Conservation (phyloP, 768 basidiomycete genomes). For the Boletus sp. region DNA sequence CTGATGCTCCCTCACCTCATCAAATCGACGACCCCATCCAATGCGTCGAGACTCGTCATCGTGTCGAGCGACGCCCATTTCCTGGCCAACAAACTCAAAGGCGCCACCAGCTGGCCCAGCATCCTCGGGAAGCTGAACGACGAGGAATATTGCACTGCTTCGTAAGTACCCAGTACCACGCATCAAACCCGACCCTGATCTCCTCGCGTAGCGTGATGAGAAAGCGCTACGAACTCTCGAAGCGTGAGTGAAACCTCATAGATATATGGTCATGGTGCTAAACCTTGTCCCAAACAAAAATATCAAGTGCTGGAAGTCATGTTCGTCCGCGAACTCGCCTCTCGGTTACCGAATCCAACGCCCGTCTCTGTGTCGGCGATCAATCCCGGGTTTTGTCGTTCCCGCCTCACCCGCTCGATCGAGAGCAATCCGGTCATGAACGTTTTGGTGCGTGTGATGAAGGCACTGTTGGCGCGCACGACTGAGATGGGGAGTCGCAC, state of each 20-base stretch:
- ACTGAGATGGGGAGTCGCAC: conserved; percentile 37
- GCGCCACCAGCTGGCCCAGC: conserved; percentile 13
- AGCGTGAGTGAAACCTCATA: conserved; percentile 16
- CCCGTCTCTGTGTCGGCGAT: conserved; percentile 31
- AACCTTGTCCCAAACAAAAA: not conserved
- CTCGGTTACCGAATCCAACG: conserved; percentile 26
- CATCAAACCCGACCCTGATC: not conserved
- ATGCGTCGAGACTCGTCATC: conserved; percentile 29
- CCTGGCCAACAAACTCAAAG: conserved; percentile 6
- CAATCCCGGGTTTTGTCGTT: conserved; percentile 37
- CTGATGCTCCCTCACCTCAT: conserved; percentile 35
- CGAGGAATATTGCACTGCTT: conserved; percentile 25
- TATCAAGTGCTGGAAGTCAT: conserved; percentile 32
- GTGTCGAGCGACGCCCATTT: conserved; percentile 31
- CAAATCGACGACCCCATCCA: conserved; percentile 22
- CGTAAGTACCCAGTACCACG: conserved; percentile 13
- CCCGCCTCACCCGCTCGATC: conserved; percentile 25
- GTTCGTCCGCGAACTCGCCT: conserved; percentile 35
- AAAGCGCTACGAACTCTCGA: conserved; percentile 25
- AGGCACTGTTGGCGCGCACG: conserved; percentile 27
- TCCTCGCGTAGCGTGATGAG: conserved; percentile 18
- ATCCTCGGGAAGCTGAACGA: conserved; percentile 31
- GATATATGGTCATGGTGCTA: not conserved
- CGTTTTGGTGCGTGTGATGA: conserved; percentile 1
- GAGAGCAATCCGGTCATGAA: conserved; percentile 6